Evolutionary conservation across 345 rosid species (phyloP), one percentile per base, ranked within the genome.

Genomic region (Hypericum perforatum): DNA sequence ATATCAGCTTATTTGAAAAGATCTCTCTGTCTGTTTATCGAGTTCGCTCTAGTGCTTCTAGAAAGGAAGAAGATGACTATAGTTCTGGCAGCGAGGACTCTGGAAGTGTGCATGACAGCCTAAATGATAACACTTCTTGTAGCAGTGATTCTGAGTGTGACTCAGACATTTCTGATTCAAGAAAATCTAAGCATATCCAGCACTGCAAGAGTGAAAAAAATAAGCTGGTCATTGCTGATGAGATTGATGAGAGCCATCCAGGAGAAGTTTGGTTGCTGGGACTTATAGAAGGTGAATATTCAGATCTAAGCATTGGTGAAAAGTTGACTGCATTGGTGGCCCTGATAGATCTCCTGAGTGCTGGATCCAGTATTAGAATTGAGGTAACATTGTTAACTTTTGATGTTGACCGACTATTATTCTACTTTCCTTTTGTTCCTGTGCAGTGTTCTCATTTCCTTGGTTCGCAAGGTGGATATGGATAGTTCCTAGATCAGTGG

Each of bases 201-300:
- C 52, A 41, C 40, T 54, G 6, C 59, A 77, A 62, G 78, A 71
- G 63, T 62, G 76, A 70, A 75, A 70, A 63, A 47, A 72, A 70
- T 41, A 63, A 52, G 65, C 32, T 77, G 52, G 66, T 67, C 11
- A 61, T 77, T 11, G 49, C 74, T 59, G 69, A 66, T 61, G 98
- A 92, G 77, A 88, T 92, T 73, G 98, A 92, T 80, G 98, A 92
- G 79, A 85, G 95, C 75, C 79, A 73, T 61, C 82, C 79, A 5
- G 98, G 97, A 72, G 97, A 85, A 59, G 80, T 81, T 48, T 92
- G 98, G 97, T 62, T 92, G 67, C 70, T 85, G 59, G 98, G 97
- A 62, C 81, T 88, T 41, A 73, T 78, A 86, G 98, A 92, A 69
- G 94, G 95, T 16, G 98, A 92, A 77, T 92, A 92, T 82, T 79